Conservation (phyloP, 2,329 filamentous ascomycete species). For the Penicillium sp. region DNA sequence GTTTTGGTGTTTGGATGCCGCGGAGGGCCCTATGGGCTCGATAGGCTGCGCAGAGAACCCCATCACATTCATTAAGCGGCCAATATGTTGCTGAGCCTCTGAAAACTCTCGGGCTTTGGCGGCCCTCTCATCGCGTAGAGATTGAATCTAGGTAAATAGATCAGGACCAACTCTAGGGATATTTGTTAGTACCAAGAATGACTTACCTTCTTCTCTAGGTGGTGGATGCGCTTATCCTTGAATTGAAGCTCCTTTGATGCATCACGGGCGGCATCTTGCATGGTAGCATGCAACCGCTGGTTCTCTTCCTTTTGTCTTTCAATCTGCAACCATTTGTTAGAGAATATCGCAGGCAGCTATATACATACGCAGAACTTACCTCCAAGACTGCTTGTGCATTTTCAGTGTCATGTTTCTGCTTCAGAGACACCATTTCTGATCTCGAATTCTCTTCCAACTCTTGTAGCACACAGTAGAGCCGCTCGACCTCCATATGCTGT, state of each 20-base stretch:
- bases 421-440: constrained; percentile 20
- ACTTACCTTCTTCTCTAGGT: constrained; percentile 35
- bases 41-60: constrained; percentile 29
- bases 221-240: constrained; percentile 32
- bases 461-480: constrained; percentile 21
- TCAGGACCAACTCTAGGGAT: neutral
- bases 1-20: neutral
- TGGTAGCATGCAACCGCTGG: constrained; percentile 22
- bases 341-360: neutral
- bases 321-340: constrained; percentile 15
- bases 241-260: constrained; percentile 29
- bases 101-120: constrained; percentile 41
- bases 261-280: constrained; percentile 26
- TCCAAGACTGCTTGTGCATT: constrained; percentile 20
- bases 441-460: constrained; percentile 21
- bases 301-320: constrained; percentile 27
- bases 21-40: constrained; percentile 6
- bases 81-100: constrained; percentile 41
- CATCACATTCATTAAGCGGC: constrained; percentile 40
- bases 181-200: neutral
- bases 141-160: constrained; percentile 29
- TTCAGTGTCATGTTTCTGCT: constrained; percentile 22
- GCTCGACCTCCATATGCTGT: constrained; percentile 22
- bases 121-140: constrained; percentile 35
- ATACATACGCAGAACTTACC: constrained; percentile 20